A percentile compares a stretch with the other conserved stretches of the same genome.
phyloP scores from a whole-genome alignment of 2,329 filamentous ascomycete species.

The Fusarium secorum region DNA sequence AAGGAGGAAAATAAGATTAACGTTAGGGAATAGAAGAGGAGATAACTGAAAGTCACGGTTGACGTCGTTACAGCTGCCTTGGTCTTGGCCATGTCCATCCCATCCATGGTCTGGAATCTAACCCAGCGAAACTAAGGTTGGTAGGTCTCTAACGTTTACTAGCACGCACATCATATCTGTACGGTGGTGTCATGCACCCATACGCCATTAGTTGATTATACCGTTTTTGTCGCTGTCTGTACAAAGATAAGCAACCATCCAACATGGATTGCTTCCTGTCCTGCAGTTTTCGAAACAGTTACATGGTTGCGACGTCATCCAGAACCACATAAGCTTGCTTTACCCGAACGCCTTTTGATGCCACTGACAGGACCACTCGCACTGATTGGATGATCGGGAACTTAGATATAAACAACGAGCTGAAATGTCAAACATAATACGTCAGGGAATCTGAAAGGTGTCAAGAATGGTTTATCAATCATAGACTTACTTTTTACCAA shows the following conservation, averaged over 20 bases:
- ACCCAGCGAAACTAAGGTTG: neutral
- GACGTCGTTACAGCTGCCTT: conserved; percentile 29
- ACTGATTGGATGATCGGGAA: conserved; percentile 15
- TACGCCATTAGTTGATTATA: conserved; percentile 7
- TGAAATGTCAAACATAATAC: conserved; percentile 28
- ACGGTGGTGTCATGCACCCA: conserved; percentile 34
- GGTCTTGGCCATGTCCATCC: neutral
- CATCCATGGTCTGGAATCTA: conserved; percentile 30
- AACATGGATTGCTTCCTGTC: conserved; percentile 15
- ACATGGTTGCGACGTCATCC: conserved; percentile 39
- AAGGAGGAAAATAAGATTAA: neutral
- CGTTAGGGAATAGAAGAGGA: conserved; percentile 2
- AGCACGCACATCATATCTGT: conserved; percentile 25
- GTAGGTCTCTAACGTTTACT: conserved; percentile 5
- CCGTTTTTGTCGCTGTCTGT: conserved; percentile 5
- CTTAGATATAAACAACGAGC: neutral
- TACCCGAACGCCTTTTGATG: conserved; percentile 16
- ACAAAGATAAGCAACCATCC: conserved; percentile 11
- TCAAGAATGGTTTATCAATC: conserved; percentile 2
- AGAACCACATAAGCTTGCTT: conserved; percentile 36
- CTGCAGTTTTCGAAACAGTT: conserved; percentile 32
- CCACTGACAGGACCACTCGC: conserved; percentile 3
- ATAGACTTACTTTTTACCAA: conserved; percentile 10
- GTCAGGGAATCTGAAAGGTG: conserved; percentile 20
- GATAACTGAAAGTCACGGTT: conserved; percentile 12